Evolutionary conservation across 305 asterid genomes (phyloP).

Genomic region (Fraxinus greggii): DNA sequence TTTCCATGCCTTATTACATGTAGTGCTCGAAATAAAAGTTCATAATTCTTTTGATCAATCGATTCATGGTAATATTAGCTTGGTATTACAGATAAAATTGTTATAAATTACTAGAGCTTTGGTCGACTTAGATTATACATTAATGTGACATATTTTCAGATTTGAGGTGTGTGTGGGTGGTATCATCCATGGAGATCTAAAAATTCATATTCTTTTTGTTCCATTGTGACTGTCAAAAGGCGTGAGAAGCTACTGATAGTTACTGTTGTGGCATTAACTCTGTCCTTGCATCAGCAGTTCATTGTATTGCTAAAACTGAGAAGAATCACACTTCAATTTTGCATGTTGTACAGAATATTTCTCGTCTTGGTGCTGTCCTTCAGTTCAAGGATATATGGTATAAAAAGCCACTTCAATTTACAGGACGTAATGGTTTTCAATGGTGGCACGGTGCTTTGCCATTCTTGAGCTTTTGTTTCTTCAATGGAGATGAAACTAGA

Average conservation of each 20-base stretch:
- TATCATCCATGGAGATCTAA: not conserved
- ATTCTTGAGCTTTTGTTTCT: conserved; percentile 52
- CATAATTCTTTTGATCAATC: not conserved
- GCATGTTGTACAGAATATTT: conserved; percentile 45
- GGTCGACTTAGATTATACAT: not conserved
- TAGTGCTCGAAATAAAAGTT: not conserved
- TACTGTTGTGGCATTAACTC: not conserved
- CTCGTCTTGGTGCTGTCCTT: conserved; percentile 48
- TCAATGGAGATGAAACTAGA: conserved; percentile 51
- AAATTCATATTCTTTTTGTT: conserved; percentile 1
- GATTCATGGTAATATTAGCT: not conserved
- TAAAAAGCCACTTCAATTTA: conserved; percentile 48
- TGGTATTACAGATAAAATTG: not conserved
- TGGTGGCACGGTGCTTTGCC: conserved; percentile 50
- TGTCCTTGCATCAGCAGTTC: conserved; percentile 14
- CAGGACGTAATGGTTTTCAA: conserved; percentile 44
- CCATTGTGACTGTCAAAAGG: not conserved
- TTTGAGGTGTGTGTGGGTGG: not conserved
- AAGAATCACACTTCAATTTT: conserved; percentile 25
- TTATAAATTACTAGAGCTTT: not conserved
- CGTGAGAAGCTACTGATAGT: not conserved
- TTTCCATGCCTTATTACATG: not conserved
- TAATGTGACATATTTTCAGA: not conserved
- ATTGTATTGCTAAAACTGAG: conserved; percentile 15
- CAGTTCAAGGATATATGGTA: conserved; percentile 45